Percentiles rank a stretch among this genome's conserved stretches.
Conservation (phyloP, 768 basidiomycete species). For the Tricholoma sp. region DNA sequence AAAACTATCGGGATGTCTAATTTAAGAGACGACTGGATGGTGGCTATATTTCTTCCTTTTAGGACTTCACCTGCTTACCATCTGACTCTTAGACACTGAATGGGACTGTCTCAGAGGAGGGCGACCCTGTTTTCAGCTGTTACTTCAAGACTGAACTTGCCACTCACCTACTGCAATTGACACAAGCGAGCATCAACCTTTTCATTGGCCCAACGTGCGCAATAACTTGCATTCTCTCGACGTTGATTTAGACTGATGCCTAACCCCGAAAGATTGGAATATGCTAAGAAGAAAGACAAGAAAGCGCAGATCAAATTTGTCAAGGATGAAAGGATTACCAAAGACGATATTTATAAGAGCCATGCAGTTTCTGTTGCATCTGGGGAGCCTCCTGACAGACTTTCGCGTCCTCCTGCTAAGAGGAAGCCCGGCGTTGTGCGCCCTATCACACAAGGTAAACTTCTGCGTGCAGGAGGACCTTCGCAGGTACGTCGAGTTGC, state of each 20-base stretch:
- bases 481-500: slow-evolving; percentile 39
- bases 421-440: slow-evolving; percentile 83
- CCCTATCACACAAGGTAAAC: slow-evolving; percentile 81
- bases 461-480: slow-evolving; percentile 74
- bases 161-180: slow-evolving; percentile 75
- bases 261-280: slow-evolving; percentile 61
- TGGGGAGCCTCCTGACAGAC: slow-evolving; percentile 79
- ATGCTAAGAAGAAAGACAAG: slow-evolving; percentile 97
- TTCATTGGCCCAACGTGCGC: slow-evolving; percentile 73
- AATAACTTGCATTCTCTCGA: slow-evolving; percentile 4
- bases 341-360: slow-evolving; percentile 89
- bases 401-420: slow-evolving; percentile 80
- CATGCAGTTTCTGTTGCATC: slow-evolving; percentile 84
- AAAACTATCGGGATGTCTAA: slow-evolving; percentile 83
- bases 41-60: slow-evolving; percentile 27
- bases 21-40: slow-evolving; percentile 94
- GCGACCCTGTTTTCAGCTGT: slow-evolving; percentile 88
- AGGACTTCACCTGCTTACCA: background rate
- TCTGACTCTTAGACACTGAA: slow-evolving; percentile 59
- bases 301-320: slow-evolving; percentile 78
- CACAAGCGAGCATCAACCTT: slow-evolving; percentile 70
- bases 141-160: slow-evolving; percentile 95
- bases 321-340: slow-evolving; percentile 81
- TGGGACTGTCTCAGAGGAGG: slow-evolving; percentile 78
- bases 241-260: slow-evolving; percentile 1